Base-by-base conservation (phyloP, 495 filamentous ascomycete species). In the Pyrenula massariospora region DNA sequence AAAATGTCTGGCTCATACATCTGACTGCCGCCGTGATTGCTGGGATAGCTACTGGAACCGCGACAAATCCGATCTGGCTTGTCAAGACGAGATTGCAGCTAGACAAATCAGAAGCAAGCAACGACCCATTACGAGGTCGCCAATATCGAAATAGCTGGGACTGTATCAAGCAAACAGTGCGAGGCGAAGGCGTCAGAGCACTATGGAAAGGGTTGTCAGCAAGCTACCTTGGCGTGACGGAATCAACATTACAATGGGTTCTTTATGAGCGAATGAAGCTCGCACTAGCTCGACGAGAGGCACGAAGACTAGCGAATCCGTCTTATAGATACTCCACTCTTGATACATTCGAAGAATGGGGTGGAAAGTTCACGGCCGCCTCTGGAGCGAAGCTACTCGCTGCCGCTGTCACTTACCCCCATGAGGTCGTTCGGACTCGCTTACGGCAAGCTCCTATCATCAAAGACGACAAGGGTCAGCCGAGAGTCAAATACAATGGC, bases 51-150 rank as follows among this genome's bases (percentile, higher is more conserved):
- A 83, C 79, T 1, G 77, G 79, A n/a, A 83, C 78, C 5, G 75
- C 74, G 20, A 83, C 79, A 48, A 82, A 82, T 60, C 79, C 79
- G 12, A 81, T 83, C 55, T 83, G 79, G 79, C 67, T 83, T 1
- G 72, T 83, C 22, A 83, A 83, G 66, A 83, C 79, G 22, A 73
- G 79, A 25, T 55, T 83, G 54, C 79, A 83, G 63, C 68, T 83
- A 10, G 79, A 83, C 61, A 78, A 76, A 54, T 71, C 69, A 23
- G 64, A 68, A 52, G 72, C 77, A 22, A 67, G 69, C 22, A 67
- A 70, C 56, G 72, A 70, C 3, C 63, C 66, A 10, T 23, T 52
- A n/a, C 68, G 66, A 0, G 60, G 58, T 19, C 63, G 79, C 11
- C 73, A 75, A 58, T 83, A 83, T 60, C 68, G 67, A 60, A 81